Conservation (phyloP, 1,139 yeast species). For the Wickerhamomyces sp. region DNA sequence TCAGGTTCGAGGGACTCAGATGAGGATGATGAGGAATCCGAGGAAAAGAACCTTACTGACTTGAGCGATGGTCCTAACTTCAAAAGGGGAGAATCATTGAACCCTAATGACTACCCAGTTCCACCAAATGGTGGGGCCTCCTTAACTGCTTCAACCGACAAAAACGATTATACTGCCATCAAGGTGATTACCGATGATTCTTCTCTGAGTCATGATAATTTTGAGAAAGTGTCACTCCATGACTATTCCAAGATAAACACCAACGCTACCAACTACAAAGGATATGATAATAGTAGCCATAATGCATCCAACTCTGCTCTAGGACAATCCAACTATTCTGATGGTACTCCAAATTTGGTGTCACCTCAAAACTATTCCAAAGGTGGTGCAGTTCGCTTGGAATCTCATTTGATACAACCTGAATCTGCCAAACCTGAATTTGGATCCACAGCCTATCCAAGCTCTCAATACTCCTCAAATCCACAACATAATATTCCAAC, state of each 20-base stretch:
- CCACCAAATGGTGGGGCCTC: slow-evolving; percentile 2
- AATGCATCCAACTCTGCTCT: slow-evolving; percentile 1
- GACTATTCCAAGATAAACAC: slow-evolving; percentile 18
- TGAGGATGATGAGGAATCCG: slow-evolving; percentile 18
- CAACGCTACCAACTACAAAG: slow-evolving; percentile 9
- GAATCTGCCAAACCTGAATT: slow-evolving; percentile 19
- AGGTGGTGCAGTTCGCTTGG: slow-evolving; percentile 20
- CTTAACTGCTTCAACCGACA: slow-evolving; percentile 11
- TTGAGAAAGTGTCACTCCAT: slow-evolving; percentile 19
- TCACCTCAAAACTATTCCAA: slow-evolving; percentile 20
- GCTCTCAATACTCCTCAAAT: slow-evolving; percentile 9
- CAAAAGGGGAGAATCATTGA: slow-evolving; percentile 9
- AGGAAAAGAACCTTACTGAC: slow-evolving; percentile 30
- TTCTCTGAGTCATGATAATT: slow-evolving; percentile 13
- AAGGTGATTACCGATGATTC: slow-evolving; percentile 18
- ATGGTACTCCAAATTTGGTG: slow-evolving; percentile 20
- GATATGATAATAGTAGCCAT: slow-evolving; percentile 6
- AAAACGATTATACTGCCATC: slow-evolving; percentile 9
- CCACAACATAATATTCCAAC: neutral
- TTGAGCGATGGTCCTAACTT: slow-evolving; percentile 28
- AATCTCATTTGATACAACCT: slow-evolving; percentile 8
- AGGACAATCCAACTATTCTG: slow-evolving; percentile 4
- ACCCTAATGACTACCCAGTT: slow-evolving; percentile 9
- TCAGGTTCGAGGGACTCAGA: slow-evolving; percentile 28
- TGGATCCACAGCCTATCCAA: slow-evolving; percentile 14